These are phyloP conservation scores for Luffa aegyptiaca DNA, from an alignment of 306 rosid species.

Conservation along the genomic window DNA sequence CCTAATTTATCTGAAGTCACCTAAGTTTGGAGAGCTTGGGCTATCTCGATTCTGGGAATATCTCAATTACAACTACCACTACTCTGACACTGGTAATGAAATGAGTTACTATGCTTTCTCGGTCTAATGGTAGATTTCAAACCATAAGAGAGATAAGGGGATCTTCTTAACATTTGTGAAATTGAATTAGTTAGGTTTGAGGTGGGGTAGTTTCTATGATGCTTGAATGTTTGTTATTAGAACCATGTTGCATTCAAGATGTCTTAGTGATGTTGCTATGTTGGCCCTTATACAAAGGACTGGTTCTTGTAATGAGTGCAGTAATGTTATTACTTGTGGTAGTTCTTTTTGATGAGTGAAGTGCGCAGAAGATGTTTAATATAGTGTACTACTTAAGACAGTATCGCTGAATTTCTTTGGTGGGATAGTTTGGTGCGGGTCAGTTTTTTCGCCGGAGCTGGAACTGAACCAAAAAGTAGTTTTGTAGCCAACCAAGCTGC, in stretches of 20 bases:
- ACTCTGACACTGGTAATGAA: conserved; percentile 36
- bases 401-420: background rate
- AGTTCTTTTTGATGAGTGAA: background rate
- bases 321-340: background rate
- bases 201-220: background rate
- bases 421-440: background rate
- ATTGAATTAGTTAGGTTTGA: background rate
- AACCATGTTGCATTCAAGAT: background rate
- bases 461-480: background rate
- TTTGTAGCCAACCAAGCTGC: background rate
- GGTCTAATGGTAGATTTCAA: background rate
- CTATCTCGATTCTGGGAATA: conserved; percentile 71
- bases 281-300: background rate
- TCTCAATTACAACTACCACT: conserved; percentile 63
- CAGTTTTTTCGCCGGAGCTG: background rate
- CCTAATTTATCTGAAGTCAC: conserved; percentile 47
- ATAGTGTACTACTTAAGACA: background rate
- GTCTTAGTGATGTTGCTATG: background rate
- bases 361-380: background rate
- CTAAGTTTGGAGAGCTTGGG: conserved; percentile 54
- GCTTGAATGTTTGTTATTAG: background rate
- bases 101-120: conserved; percentile 17
- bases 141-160: background rate
- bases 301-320: background rate
- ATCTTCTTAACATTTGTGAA: background rate